Percentiles rank a stretch among this genome's conserved stretches.
Conservation (phyloP, 305 asterid genomes). For the Petunia hybrid region DNA sequence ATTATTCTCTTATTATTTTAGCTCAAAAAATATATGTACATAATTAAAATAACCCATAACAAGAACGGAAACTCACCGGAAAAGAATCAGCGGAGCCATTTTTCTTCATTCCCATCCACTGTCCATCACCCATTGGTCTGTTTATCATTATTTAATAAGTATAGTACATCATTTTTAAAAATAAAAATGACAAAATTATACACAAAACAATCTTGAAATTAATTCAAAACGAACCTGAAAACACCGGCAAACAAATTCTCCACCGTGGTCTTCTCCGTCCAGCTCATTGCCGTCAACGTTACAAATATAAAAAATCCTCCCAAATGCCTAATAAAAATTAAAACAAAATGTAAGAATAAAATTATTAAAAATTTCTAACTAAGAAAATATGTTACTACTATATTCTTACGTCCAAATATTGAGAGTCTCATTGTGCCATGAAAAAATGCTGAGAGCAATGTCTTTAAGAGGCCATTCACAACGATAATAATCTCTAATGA, state of each 20-base stretch:
- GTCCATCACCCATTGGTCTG: conserved; percentile 48
- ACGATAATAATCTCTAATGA: conserved; percentile 72
- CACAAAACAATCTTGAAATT: background rate
- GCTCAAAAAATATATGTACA: background rate
- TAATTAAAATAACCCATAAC: background rate
- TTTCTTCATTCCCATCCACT: conserved; percentile 43
- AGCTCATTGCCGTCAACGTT: conserved; percentile 64
- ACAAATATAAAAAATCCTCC: conserved; percentile 67
- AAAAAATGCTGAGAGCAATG: conserved; percentile 68
- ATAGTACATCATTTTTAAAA: background rate
- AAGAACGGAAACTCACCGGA: conserved; percentile 44
- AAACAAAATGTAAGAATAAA: background rate
- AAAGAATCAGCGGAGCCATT: conserved; percentile 51
- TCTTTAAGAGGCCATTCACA: conserved; percentile 88
- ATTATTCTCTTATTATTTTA: background rate
- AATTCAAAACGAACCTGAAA: conserved; percentile 42
- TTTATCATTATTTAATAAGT: conserved; percentile 24
- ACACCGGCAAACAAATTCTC: conserved; percentile 41
- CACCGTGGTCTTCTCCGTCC: conserved; percentile 55
- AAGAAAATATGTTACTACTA: background rate
- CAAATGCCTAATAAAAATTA: conserved; percentile 62
- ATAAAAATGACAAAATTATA: background rate
- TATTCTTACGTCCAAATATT: conserved; percentile 82
- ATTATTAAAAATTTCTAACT: no score
- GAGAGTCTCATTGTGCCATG: conserved; percentile 83